Percentiles rank a stretch among this genome's conserved stretches.
Evolutionary conservation across 2,329 filamentous ascomycete genomes (phyloP).

Genomic region (Boeremia exigua): DNA sequence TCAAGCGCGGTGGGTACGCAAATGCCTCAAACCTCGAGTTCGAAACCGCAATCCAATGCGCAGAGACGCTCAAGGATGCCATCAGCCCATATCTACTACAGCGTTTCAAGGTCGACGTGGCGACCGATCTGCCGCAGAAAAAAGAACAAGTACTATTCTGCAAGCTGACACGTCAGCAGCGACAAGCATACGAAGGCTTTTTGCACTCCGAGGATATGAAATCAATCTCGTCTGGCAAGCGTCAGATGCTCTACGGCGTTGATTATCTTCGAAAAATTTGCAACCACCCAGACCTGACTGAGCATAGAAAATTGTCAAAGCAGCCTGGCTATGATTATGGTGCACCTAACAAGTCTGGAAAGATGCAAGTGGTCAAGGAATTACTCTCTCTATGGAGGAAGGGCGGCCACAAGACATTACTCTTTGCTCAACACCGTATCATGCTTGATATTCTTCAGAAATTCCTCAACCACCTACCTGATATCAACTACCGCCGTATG

Average conservation of each 20-base stretch:
- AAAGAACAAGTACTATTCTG: slow-evolving; percentile 96
- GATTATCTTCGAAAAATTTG: slow-evolving; percentile 95
- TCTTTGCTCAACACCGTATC: slow-evolving; percentile 92
- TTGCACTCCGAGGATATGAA: slow-evolving; percentile 82
- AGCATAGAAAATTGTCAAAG: slow-evolving; percentile 65
- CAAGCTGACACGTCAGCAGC: slow-evolving; percentile 81
- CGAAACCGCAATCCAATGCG: slow-evolving; percentile 91
- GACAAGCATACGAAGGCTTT: slow-evolving; percentile 80
- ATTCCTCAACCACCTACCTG: slow-evolving; percentile 71
- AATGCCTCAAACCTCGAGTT: slow-evolving; percentile 94
- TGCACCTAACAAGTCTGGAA: slow-evolving; percentile 79
- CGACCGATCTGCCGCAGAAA: slow-evolving; percentile 91
- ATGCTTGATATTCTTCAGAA: slow-evolving; percentile 95
- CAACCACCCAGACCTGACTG: slow-evolving; percentile 90
- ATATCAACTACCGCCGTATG: slow-evolving; percentile 85
- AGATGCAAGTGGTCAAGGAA: slow-evolving; percentile 93
- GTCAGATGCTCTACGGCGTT: slow-evolving; percentile 86
- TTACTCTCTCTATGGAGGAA: slow-evolving; percentile 88
- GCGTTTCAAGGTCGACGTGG: slow-evolving; percentile 91
- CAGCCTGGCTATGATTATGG: slow-evolving; percentile 79
- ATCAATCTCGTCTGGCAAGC: slow-evolving; percentile 76
- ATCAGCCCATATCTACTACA: slow-evolving; percentile 94
- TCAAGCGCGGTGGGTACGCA: slow-evolving; percentile 90
- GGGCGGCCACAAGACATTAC: slow-evolving; percentile 89
- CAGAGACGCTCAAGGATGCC: slow-evolving; percentile 89